Percentiles rank a stretch among this genome's conserved stretches.
phyloP scores from a whole-genome alignment of 2,329 filamentous ascomycete species.

The Neoscytalidium dimidiatum region DNA sequence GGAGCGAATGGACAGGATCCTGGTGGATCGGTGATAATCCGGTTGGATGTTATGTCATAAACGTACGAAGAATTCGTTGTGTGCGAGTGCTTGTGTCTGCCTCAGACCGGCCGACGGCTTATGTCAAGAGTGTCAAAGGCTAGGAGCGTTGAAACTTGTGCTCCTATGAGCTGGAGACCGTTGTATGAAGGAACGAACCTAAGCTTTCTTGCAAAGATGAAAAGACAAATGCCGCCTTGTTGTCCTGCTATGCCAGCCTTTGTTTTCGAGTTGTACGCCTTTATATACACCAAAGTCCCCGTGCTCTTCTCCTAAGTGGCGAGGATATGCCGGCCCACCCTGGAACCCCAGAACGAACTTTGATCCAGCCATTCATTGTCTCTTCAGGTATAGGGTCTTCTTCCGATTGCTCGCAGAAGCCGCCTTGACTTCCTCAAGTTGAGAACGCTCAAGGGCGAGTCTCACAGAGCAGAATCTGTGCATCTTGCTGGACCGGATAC shows the following conservation, averaged over 20 bases:
- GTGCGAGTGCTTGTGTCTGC: constrained; percentile 8
- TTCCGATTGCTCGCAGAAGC: constrained; percentile 6
- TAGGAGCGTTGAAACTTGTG: neutral
- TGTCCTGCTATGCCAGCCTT: neutral
- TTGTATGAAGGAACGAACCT: neutral
- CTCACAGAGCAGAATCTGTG: neutral
- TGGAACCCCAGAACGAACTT: neutral
- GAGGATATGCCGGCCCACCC: neutral
- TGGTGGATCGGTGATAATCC: neutral
- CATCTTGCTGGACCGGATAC: neutral
- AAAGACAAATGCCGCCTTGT: neutral
- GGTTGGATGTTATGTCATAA: neutral
- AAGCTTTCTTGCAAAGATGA: neutral
- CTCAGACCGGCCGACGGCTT: neutral
- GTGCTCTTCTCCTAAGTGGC: neutral
- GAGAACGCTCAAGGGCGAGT: neutral
- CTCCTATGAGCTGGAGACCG: neutral
- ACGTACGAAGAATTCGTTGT: constrained; percentile 5
- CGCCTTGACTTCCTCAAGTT: neutral
- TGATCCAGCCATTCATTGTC: neutral
- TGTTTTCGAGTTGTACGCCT: neutral
- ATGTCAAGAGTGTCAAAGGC: constrained; percentile 1
- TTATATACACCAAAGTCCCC: constrained; percentile 7
- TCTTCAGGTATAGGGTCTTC: neutral
- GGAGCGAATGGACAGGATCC: neutral